Base-by-base conservation (phyloP, 345 rosid species). In the Brassica carinata region DNA sequence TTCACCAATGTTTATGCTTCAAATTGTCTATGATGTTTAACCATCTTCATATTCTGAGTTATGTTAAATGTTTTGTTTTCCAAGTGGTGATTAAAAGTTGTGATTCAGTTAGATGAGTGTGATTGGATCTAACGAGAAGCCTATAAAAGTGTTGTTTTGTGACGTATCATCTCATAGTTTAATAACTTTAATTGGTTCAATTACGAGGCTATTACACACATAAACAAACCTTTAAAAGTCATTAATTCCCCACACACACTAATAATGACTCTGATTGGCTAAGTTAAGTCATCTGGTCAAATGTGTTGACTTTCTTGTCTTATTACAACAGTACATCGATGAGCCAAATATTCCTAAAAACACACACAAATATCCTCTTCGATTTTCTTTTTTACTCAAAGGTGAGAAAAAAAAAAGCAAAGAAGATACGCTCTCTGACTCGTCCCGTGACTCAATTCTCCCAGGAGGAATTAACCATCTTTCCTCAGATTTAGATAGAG, bases 391-490 rank as follows among this genome's bases (percentile, higher is more conserved):
- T 53, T 69, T 51, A 3, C 15, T 23, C 7, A 78, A 63, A 51
- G 74, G 17, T 40, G 31, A 65, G 62, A 61, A 33, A 67, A 14
- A 66, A 67, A 33, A 68, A 33, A 30, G 11, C 36, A 72, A 72
- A 66, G 48, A 53, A 48, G 70, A 73, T 73, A 61, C 63, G 67
- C 17, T 70, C 80, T 71, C 77, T 75, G 83, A 71, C 80, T 81
- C 83, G 69, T 7, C 59, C 78, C 80, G 76, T 81, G 79, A 75
- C 83, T 81, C 67, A 55, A 38, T 64, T 58, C 66, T 63, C 79
- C 34, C 71, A 43, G 59, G 76, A 80, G 61, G 26, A 79, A 67
- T 73, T 61, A 75, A 75, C 55, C 2, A 64, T 2, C 17, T 57
- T 10, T 7, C 5, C 66, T 71, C 83, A 81, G 80, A 81, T 81